Evolutionary conservation across 306 rosid genomes (phyloP).

Genomic region (Corylus heterophylla): DNA sequence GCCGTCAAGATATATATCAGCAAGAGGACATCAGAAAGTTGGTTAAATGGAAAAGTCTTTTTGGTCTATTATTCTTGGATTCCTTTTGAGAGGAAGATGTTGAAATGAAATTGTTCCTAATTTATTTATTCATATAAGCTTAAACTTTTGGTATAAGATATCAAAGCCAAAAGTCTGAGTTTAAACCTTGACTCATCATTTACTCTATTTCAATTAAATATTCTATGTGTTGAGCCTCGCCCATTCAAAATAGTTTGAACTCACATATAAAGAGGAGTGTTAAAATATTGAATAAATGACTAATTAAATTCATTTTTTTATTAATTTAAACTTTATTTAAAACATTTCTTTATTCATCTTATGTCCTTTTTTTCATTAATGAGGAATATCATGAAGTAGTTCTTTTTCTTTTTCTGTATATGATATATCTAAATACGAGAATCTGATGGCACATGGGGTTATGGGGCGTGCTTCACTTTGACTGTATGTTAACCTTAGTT

Average conservation of each 20-base stretch:
- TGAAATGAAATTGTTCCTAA: not conserved
- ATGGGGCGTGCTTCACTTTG: not conserved
- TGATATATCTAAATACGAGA: not conserved
- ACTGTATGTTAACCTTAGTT: not conserved
- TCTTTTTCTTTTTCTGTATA: not conserved
- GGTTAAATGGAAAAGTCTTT: not conserved
- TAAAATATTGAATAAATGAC: no score
- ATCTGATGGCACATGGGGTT: conserved; percentile 3
- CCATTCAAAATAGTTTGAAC: no score
- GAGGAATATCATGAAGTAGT: not conserved
- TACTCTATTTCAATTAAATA: no score
- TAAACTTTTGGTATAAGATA: no score
- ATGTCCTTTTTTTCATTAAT: not conserved
- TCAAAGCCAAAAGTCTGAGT: no score
- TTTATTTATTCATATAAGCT: no score
- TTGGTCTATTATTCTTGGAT: not conserved
- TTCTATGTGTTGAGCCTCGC: no score
- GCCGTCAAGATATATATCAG: not conserved
- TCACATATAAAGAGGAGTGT: no score
- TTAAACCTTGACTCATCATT: no score
- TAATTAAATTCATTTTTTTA: no score
- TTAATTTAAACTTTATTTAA: no score
- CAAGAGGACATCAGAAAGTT: not conserved
- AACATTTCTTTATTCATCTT: no score
- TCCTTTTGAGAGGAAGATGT: not conserved